Percentiles rank a stretch among this genome's conserved stretches.
Conservation (phyloP, 2,329 filamentous ascomycete genomes). For the Fusarium pseudocircinatum region DNA sequence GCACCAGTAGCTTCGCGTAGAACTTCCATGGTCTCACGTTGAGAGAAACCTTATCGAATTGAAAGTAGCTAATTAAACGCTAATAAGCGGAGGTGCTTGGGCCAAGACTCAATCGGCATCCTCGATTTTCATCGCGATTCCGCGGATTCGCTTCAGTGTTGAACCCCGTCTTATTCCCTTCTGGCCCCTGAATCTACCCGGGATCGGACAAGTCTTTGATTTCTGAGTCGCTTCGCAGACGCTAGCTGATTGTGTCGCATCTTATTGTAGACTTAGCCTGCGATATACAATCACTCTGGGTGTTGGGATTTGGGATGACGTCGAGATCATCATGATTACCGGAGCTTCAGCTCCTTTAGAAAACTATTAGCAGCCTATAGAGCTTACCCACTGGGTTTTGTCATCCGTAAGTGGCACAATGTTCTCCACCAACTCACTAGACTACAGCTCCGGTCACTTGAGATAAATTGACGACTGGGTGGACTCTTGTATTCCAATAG, state of each 20-base stretch:
- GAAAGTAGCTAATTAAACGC: neutral
- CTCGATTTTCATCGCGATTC: neutral
- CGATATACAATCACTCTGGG: slow-evolving; percentile 43
- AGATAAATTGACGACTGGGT: too few species aligned
- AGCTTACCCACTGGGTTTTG: too few species aligned
- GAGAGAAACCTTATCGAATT: neutral
- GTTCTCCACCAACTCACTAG: too few species aligned
- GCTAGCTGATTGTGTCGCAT: too few species aligned
- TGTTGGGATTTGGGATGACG: slow-evolving; percentile 54
- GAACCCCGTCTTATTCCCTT: neutral
- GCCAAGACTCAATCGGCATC: neutral
- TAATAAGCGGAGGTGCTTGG: neutral
- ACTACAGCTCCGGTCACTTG: too few species aligned
- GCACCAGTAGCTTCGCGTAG: neutral
- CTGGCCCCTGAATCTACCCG: neutral
- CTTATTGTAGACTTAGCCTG: too few species aligned
- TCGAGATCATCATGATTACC: slow-evolving; percentile 50
- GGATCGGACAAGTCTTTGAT: neutral
- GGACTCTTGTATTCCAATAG: too few species aligned
- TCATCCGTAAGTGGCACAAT: too few species aligned
- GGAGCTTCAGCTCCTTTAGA: slow-evolving; percentile 54
- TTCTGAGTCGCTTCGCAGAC: too few species aligned
- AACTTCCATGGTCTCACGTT: neutral
- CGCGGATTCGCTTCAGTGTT: rapidly evolving
- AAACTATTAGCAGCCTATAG: too few species aligned